These are phyloP conservation scores for Clohesyomyces aquaticus DNA, from an alignment of 495 filamentous ascomycete genomes.

Conservation along the genomic window DNA sequence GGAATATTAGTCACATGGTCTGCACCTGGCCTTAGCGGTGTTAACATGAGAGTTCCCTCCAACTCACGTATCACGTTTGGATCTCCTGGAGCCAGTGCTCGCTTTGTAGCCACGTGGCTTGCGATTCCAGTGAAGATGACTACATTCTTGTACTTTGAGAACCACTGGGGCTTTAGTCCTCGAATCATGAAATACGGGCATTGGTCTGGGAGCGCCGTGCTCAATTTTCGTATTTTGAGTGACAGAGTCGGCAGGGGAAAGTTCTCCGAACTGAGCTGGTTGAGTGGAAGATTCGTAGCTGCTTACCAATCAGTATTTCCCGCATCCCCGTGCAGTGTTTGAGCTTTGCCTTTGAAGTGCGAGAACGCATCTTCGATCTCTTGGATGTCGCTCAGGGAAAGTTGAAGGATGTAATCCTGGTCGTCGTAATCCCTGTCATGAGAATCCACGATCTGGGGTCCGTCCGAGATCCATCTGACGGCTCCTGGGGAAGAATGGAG, in stretches of 20 bases:
- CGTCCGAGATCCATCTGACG: constrained; percentile 6
- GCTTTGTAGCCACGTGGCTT: neutral
- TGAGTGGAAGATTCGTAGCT: constrained; percentile 2
- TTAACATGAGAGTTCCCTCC: neutral
- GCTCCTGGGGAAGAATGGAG: neutral
- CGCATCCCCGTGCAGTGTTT: neutral
- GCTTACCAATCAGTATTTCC: neutral
- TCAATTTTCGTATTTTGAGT: neutral
- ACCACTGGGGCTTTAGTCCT: constrained; percentile 5
- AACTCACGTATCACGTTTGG: constrained; percentile 8
- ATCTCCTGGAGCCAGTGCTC: constrained; percentile 4
- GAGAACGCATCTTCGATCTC: constrained; percentile 26
- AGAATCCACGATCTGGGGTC: constrained; percentile 9
- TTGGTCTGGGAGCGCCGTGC: neutral
- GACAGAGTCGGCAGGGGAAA: constrained; percentile 4
- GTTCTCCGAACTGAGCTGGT: neutral
- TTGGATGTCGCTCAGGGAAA: constrained; percentile 25
- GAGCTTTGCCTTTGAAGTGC: neutral
- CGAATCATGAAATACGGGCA: neutral
- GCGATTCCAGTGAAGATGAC: constrained; percentile 7
- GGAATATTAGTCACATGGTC: constrained; percentile 4
- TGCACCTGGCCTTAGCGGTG: neutral
- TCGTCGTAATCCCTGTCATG: constrained; percentile 1
- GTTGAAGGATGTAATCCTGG: neutral
- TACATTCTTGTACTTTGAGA: constrained; percentile 7